Conservation (phyloP, 306 rosid species). For the Begonia masoniana region DNA sequence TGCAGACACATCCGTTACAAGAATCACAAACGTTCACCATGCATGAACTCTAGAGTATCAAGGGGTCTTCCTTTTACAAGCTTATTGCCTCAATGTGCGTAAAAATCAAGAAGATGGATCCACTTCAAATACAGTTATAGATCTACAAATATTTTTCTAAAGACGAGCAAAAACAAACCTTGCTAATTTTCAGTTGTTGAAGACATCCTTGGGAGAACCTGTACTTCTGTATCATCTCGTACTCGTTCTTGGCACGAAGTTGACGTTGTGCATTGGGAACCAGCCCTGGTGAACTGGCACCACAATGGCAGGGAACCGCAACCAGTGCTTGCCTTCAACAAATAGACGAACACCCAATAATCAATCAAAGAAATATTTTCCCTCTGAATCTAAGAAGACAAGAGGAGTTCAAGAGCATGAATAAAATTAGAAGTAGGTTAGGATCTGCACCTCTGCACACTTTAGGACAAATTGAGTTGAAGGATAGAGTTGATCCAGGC, state of each 20-base stretch:
- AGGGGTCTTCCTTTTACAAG: conserved; percentile 89
- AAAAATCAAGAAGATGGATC: neutral
- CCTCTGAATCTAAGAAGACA: no score
- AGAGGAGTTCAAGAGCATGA: no score
- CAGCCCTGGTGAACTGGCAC: conserved; percentile 75
- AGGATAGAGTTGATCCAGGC: conserved; percentile 91
- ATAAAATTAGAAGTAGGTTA: neutral
- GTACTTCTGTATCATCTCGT: conserved; percentile 96
- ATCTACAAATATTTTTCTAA: neutral
- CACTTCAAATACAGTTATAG: neutral
- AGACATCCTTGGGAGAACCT: conserved; percentile 93
- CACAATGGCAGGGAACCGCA: conserved; percentile 94
- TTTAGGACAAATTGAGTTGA: conserved; percentile 75
- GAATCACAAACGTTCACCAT: conserved; percentile 99
- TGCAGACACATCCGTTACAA: conserved; percentile 34
- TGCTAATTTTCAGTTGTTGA: conserved; percentile 85
- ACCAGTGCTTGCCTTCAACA: conserved; percentile 67
- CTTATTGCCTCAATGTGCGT: conserved; percentile 78
- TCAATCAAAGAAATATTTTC: neutral
- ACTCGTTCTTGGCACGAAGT: conserved; percentile 86
- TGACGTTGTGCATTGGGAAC: conserved; percentile 98
- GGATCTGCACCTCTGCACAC: conserved; percentile 57
- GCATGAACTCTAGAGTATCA: conserved; percentile 92
- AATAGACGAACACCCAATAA: neutral
- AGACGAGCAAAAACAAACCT: conserved; percentile 25